Conservation (phyloP, 2,329 filamentous ascomycete species). For the Seiridium unicorne region DNA sequence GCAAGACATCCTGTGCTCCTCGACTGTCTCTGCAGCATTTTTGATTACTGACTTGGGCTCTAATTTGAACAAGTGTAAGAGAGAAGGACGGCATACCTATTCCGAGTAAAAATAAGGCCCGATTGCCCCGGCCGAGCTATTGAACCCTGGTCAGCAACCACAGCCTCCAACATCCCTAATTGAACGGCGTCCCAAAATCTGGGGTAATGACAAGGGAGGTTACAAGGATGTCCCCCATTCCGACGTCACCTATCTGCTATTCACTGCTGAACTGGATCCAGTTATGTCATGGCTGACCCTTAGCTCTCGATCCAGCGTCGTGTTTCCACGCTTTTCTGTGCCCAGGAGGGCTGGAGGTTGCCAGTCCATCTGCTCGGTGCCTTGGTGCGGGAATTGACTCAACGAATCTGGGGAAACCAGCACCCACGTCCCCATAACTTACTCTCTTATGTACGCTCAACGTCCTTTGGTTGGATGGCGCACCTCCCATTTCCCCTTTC, state of each 20-base stretch:
- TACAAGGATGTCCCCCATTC: neutral
- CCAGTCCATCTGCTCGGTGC: neutral
- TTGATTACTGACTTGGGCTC: too few relatives aligned
- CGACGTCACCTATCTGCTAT: neutral
- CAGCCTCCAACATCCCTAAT: neutral
- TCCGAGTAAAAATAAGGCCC: too few relatives aligned
- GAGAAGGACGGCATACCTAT: too few relatives aligned
- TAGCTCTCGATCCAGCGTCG: neutral
- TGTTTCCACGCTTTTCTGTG: neutral
- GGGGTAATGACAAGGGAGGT: neutral
- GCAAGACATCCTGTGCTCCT: too few relatives aligned
- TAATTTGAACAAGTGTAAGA: too few relatives aligned
- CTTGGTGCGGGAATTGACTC: neutral
- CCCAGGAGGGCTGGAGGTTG: neutral
- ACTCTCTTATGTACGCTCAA: neutral
- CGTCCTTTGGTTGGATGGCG: neutral
- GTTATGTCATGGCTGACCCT: slow-evolving; percentile 1
- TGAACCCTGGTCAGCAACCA: neutral
- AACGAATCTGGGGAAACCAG: neutral
- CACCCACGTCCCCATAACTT: neutral
- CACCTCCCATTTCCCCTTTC: neutral
- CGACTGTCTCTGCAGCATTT: too few relatives aligned
- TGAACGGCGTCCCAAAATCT: neutral
- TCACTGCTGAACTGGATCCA: neutral
- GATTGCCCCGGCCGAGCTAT: neutral